Evolutionary conservation across 2,329 filamentous ascomycete species (phyloP).

Genomic region (Pyrenophora seminiperda): DNA sequence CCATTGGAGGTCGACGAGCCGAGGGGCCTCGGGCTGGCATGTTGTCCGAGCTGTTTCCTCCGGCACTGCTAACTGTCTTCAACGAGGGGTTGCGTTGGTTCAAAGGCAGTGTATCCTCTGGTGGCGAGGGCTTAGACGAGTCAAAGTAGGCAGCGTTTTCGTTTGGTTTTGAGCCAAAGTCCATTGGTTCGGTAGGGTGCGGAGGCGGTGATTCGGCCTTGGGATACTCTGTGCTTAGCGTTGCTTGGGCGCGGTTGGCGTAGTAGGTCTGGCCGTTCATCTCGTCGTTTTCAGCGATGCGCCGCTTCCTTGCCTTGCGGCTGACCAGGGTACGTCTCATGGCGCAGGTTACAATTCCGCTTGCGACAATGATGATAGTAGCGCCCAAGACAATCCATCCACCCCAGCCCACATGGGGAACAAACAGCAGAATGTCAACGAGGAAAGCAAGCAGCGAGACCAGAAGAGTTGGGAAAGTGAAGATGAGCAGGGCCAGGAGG

Average conservation of each 20-base stretch:
- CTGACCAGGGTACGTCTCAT: slow-evolving; percentile 93
- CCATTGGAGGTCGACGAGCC: slow-evolving; percentile 53
- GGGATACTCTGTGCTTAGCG: slow-evolving; percentile 48
- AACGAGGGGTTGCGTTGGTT: slow-evolving; percentile 69
- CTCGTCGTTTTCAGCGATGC: slow-evolving; percentile 91
- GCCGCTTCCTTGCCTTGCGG: slow-evolving; percentile 88
- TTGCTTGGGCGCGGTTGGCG: slow-evolving; percentile 50
- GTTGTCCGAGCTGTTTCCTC: slow-evolving; percentile 49
- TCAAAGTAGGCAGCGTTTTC: slow-evolving; percentile 71
- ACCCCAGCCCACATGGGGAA: slow-evolving; percentile 91
- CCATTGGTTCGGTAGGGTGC: slow-evolving; percentile 61
- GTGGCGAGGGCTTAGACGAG: slow-evolving; percentile 61
- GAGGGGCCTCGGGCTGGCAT: slow-evolving; percentile 47
- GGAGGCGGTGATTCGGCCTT: slow-evolving; percentile 61
- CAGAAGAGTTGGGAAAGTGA: slow-evolving; percentile 83
- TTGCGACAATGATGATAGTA: slow-evolving; percentile 80
- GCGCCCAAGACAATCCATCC: slow-evolving; percentile 91
- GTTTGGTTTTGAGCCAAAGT: slow-evolving; percentile 57
- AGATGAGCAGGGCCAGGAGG: slow-evolving; percentile 80
- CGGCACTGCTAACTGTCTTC: slow-evolving; percentile 57
- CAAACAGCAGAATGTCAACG: slow-evolving; percentile 91
- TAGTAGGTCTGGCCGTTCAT: slow-evolving; percentile 97
- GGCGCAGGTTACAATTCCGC: slow-evolving; percentile 85
- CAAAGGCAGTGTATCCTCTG: slow-evolving; percentile 72
- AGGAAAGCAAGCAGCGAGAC: slow-evolving; percentile 86